Base-by-base conservation (phyloP, 345 rosid genomes). In the Diplotaxis tenuifolia region DNA sequence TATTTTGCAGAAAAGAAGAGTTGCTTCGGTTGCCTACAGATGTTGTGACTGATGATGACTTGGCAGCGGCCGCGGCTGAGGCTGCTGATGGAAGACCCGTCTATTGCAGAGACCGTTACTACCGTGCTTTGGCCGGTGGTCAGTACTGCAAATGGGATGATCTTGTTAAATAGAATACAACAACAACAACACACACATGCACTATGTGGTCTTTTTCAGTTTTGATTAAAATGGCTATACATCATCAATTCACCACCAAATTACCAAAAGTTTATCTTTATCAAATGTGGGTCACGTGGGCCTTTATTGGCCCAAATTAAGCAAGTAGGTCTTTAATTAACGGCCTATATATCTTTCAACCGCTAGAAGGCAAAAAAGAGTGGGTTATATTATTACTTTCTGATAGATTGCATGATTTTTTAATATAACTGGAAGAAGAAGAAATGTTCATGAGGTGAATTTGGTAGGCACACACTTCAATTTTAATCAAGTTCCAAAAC, bases 81-180 rank as follows among this genome's bases (percentile, higher is more conserved):
- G 97, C 98, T 68, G 98, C 97, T 9, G 90, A 87, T 9, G 98
- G 98, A 72, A 85, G 98, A 78, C 98, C 97, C 1, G 98, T 88
- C 9, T 91, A 94, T 76, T 94, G 98, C 85, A 85, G 97, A 74
- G 98, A 94, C 72, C 87, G 98, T 69, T 88, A 76, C 76, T 94
- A 94, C 72, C 97, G 93, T 9, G 98, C 96, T 25, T 81, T 94
- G 76, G 98, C 98, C 0, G 98, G 98, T 47, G 97, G 98, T 21
- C 96, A 94, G 72, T 94, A 94, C 88, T 94, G 97, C 91, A 94
- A 94, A 80, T 89, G 97, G 98, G 97, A 94, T 72, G 98, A 94
- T 82, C 86, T 91, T 64, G 75, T 76, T 34, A 70, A 76, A n/a
- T 56, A 52, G 57, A 20, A 53, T 40, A 40, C 23, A 20, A 11